Conservation (phyloP, 768 basidiomycete genomes). For the Boletus fagicola region DNA sequence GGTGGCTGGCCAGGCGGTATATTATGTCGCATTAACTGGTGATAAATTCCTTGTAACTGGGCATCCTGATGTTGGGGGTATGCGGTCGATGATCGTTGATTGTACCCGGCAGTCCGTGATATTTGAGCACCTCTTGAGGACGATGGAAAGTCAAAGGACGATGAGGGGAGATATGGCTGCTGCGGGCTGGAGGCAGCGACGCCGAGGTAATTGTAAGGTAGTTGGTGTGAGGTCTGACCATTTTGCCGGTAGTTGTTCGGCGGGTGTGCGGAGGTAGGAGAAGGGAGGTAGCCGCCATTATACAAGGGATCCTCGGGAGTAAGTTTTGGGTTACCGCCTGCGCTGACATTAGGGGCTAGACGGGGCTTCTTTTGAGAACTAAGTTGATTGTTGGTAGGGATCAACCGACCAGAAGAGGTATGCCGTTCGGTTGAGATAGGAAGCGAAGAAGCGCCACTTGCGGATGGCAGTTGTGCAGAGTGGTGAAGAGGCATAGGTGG, state of each 20-base stretch:
- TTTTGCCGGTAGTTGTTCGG: slow-evolving; percentile 30
- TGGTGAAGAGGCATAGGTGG: slow-evolving; percentile 33
- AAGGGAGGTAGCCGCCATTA: slow-evolving; percentile 30
- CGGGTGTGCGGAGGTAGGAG: slow-evolving; percentile 30
- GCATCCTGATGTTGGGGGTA: slow-evolving; percentile 32
- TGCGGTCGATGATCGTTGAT: slow-evolving; percentile 22
- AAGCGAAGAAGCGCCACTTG: slow-evolving; percentile 26
- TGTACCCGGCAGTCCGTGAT: slow-evolving; percentile 27
- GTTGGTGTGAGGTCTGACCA: slow-evolving; percentile 28
- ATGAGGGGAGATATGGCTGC: slow-evolving; percentile 22
- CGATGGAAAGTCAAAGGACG: slow-evolving; percentile 31
- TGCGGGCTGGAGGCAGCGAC: slow-evolving; percentile 18
- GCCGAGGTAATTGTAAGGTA: slow-evolving; percentile 27
- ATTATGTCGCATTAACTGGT: slow-evolving; percentile 32
- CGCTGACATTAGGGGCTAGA: slow-evolving; percentile 25
- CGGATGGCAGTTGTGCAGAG: slow-evolving; percentile 25
- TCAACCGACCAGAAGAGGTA: slow-evolving; percentile 32
- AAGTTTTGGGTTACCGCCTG: slow-evolving; percentile 27
- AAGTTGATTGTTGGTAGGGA: slow-evolving; percentile 27
- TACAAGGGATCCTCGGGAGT: slow-evolving; percentile 31
- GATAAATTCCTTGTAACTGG: slow-evolving; percentile 33
- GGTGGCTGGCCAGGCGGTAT: slow-evolving; percentile 19
- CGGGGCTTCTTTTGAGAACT: slow-evolving; percentile 31
- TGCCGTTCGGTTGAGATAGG: slow-evolving; percentile 36
- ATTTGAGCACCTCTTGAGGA: slow-evolving; percentile 26